A percentile compares a stretch with the other conserved stretches of the same genome.
Conservation (phyloP, 2,329 filamentous ascomycete species). For the Coniochaeta prunicola region DNA sequence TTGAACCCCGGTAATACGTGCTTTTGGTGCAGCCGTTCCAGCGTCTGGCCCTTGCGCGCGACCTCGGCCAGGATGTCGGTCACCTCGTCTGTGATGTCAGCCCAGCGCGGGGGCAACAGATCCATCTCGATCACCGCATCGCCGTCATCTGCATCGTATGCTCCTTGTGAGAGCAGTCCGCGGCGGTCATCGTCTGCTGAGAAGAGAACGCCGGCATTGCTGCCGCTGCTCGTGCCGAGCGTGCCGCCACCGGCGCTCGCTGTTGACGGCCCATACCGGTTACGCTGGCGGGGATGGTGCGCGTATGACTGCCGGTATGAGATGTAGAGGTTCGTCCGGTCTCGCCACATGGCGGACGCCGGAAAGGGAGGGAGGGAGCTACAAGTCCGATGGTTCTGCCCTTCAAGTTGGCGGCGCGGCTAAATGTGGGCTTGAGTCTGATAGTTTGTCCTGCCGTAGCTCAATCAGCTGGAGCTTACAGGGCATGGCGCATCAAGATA, state of each 20-base stretch:
- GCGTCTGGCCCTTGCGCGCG: conserved; percentile 70
- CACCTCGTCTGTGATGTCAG: conserved; percentile 91
- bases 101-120: conserved; percentile 87
- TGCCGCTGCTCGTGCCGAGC: conserved; percentile 25
- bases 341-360: conserved; percentile 87
- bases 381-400: neutral
- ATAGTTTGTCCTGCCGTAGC: conserved; percentile 1
- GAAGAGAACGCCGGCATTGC: conserved; percentile 54
- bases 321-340: conserved; percentile 99
- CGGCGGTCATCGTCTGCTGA: conserved; percentile 51
- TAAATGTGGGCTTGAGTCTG: neutral
- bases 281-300: conserved; percentile 85
- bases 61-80: conserved; percentile 75
- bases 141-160: conserved; percentile 78
- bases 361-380: conserved; percentile 13
- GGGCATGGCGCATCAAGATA: neutral
- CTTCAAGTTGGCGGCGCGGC: neutral
- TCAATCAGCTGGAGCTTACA: neutral
- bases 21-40: conserved; percentile 93
- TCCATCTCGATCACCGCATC: conserved; percentile 99
- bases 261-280: conserved; percentile 48
- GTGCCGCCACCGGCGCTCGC: conserved; percentile 36
- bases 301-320: conserved; percentile 98
- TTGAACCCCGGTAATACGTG: conserved; percentile 95
- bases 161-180: conserved; percentile 74